Conservation (phyloP, 495 filamentous ascomycete species). For the Bombardia bombarda region DNA sequence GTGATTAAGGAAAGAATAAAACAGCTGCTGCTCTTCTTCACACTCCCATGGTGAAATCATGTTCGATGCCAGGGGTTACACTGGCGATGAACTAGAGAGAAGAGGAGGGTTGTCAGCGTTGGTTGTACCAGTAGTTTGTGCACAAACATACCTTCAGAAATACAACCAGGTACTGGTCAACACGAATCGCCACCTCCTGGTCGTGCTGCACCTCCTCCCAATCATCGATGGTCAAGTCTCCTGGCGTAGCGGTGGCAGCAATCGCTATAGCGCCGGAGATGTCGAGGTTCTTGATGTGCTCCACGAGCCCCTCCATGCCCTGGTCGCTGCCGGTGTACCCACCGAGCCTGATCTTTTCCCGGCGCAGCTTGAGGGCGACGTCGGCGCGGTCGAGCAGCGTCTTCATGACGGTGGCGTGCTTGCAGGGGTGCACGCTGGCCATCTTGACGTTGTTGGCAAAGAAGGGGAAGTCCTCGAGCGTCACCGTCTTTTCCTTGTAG, state of each 20-base stretch:
- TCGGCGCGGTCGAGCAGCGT: conserved; percentile 91
- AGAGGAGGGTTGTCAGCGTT: conserved; percentile 5
- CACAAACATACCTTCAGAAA: conserved; percentile 64
- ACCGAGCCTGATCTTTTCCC: conserved; percentile 63
- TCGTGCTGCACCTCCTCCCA: conserved; percentile 78
- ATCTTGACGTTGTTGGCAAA: conserved; percentile 81
- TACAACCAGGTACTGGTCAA: conserved; percentile 96
- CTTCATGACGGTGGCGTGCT: conserved; percentile 97
- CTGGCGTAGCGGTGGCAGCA: conserved; percentile 14
- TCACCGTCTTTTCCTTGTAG: conserved; percentile 99
- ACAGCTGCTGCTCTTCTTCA: conserved; percentile 26
- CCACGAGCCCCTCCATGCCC: conserved; percentile 49
- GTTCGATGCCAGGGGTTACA: conserved; percentile 93
- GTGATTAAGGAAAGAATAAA: not conserved
- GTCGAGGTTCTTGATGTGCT: conserved; percentile 51
- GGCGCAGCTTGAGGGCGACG: conserved; percentile 79
- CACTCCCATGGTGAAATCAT: conserved; percentile 97
- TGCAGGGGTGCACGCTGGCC: conserved; percentile 88
- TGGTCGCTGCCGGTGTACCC: conserved; percentile 37
- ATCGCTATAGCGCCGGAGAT: conserved; percentile 30
- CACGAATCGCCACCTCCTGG: conserved; percentile 82
- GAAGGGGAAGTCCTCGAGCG: conserved; percentile 94
- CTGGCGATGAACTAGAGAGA: conserved; percentile 90
- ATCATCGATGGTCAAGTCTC: conserved; percentile 50
- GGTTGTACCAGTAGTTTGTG: not conserved